These are phyloP conservation scores for Scleromitrula shiraiana DNA, from an alignment of 2,329 filamentous ascomycete species.

Conservation along the genomic window DNA sequence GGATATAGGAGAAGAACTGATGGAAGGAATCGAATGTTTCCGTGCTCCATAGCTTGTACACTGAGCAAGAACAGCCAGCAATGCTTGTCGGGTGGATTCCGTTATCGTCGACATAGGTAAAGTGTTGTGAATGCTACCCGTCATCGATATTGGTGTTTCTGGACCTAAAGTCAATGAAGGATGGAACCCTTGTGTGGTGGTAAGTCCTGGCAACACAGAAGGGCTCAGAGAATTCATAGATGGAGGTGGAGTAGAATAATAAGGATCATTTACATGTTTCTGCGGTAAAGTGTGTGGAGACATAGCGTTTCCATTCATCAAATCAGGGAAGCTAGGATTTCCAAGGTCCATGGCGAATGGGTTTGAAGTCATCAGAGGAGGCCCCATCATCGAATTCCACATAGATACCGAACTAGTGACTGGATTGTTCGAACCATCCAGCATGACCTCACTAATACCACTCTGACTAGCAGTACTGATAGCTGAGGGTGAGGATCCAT, in stretches of 20 bases:
- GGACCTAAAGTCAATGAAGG: conserved; percentile 62
- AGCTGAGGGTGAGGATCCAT: conserved; percentile 89
- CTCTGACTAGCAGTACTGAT: conserved; percentile 93
- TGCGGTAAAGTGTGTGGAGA: conserved; percentile 62
- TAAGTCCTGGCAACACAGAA: conserved; percentile 58
- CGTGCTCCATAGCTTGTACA: conserved; percentile 48
- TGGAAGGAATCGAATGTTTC: conserved; percentile 55
- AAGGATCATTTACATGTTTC: conserved; percentile 65
- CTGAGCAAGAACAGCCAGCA: conserved; percentile 51
- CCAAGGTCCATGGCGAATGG: conserved; percentile 70
- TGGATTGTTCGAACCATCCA: conserved; percentile 68
- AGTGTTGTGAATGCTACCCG: conserved; percentile 47
- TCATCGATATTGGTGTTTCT: conserved; percentile 66
- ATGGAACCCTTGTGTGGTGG: conserved; percentile 49
- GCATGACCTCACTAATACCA: conserved; percentile 82
- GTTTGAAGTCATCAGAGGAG: conserved; percentile 55
- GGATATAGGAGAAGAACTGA: conserved; percentile 44
- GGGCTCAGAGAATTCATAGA: conserved; percentile 67
- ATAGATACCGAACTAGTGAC: conserved; percentile 48
- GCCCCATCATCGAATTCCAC: conserved; percentile 64
- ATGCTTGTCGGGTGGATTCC: conserved; percentile 54
- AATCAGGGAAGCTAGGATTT: conserved; percentile 67
- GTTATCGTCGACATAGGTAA: conserved; percentile 57
- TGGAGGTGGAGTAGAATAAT: conserved; percentile 71
- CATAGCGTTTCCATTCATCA: conserved; percentile 61